Conservation (phyloP, 441 rosid species). For the Metrosideros polymorpha region DNA sequence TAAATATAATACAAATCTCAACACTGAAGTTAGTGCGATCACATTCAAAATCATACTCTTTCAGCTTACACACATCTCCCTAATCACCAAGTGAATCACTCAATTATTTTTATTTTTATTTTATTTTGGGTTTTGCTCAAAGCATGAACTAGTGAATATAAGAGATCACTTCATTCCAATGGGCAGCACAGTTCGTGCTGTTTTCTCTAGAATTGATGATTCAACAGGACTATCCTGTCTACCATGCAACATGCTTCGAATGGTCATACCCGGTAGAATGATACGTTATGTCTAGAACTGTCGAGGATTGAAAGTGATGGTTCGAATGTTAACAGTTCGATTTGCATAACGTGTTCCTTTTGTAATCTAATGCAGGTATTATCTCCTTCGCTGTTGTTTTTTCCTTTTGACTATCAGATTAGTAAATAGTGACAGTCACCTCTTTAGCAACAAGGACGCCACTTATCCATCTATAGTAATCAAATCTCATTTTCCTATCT, state of each 20-base stretch:
- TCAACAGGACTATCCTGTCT: background rate
- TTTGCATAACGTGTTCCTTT: background rate
- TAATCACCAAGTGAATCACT: background rate
- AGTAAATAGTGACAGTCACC: background rate
- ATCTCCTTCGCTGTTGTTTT: background rate
- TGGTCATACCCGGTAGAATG: background rate
- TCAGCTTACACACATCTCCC: background rate
- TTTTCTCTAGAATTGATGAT: background rate
- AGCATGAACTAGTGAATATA: background rate
- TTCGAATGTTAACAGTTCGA: background rate
- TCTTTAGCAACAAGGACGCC: background rate
- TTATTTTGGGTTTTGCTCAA: background rate
- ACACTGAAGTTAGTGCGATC: too few species aligned
- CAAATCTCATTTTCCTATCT: background rate
- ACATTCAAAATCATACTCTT: too few species aligned
- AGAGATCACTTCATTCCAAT: background rate
- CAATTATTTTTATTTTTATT: background rate
- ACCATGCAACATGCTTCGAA: background rate
- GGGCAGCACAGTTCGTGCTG: background rate
- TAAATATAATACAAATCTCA: too few species aligned
- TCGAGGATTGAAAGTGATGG: background rate
- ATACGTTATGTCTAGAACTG: background rate
- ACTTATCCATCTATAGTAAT: background rate
- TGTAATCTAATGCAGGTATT: background rate
- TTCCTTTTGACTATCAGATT: background rate